Evolutionary conservation across 257 asterid genomes (phyloP), one percentile per base, ranked within the genome.

Genomic region (Handroanthus guayacan): DNA sequence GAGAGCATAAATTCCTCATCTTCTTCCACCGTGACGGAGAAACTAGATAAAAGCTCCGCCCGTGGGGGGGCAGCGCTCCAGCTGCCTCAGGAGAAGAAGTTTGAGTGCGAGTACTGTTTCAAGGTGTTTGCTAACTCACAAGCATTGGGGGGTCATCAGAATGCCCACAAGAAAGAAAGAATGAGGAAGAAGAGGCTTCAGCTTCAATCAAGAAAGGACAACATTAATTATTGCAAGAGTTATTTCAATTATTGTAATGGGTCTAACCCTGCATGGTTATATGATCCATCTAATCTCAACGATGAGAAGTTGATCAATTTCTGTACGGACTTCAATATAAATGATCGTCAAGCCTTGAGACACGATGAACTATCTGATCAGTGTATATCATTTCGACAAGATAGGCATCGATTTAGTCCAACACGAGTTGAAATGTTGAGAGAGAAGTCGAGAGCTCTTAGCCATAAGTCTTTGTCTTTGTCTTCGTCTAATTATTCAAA

Each of bases 141-240:
- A 47, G 98, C 97, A 8, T 77, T 93, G 31, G 98, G 98, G 7
- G 98, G 98, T 0, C 98, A 93, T 71, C 98, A 93, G 67, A 93
- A 93, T 81, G 98, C 98, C 45, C 98, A 93, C 81, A 91, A 91
- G 52, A 91, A 84, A 76, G 97, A 90, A 75, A 88, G 93, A 67
- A 72, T 86, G 90, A 87, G 69, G 91, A 86, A 85, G 36, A 91
- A 87, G 31, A 82, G 78, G 77, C 36, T 86, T 12, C 90, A 85
- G 67, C 82, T 84, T 75, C 94, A 90, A 85, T 89, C 83, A 69
- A 87, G 86, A 80, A 85, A 81, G 34, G 89, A 90, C 25, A 86
- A 75, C 61, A 66, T 87, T 9, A 86, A 72, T 72, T 78, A 84
- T 74, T 87, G 85, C 65, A 56, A 63, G 9, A 48, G 10, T 68